Evolutionary conservation across 306 rosid species (phyloP).

Genomic region (Ammopiptanthus mongolicus): DNA sequence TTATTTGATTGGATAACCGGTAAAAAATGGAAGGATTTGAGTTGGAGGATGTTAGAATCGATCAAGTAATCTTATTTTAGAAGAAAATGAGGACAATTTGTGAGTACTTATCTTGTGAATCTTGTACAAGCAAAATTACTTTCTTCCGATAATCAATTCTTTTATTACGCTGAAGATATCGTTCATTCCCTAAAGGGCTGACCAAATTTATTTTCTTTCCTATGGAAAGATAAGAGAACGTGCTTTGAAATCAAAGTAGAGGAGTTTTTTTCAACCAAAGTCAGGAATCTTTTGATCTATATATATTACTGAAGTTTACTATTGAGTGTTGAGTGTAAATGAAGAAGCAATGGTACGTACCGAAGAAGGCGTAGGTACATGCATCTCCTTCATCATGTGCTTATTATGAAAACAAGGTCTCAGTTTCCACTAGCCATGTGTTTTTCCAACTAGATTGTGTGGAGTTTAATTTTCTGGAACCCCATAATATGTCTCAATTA

Average conservation of each 20-base stretch:
- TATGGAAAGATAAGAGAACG: constrained; percentile 14
- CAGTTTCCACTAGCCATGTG: constrained; percentile 36
- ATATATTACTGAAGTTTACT: constrained; percentile 6
- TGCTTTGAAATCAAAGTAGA: constrained; percentile 27
- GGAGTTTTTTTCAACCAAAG: constrained; percentile 5
- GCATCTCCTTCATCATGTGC: constrained; percentile 36
- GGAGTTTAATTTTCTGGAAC: constrained; percentile 28
- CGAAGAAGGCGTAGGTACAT: constrained; percentile 15
- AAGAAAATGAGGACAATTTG: constrained; percentile 1
- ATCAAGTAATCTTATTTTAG: background rate
- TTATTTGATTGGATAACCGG: too few relatives aligned
- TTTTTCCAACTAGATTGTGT: constrained; percentile 33
- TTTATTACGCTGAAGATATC: background rate
- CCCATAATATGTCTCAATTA: background rate
- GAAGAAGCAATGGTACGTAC: constrained; percentile 17
- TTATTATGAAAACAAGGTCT: constrained; percentile 13
- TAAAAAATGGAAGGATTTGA: too few relatives aligned
- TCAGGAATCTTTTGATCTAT: background rate
- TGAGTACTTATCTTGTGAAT: constrained; percentile 11
- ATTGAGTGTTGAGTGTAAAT: constrained; percentile 23
- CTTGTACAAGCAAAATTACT: background rate
- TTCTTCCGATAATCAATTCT: background rate
- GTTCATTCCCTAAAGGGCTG: background rate
- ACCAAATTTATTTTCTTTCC: background rate
- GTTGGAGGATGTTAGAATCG: too few relatives aligned